A percentile compares a stretch with the other conserved stretches of the same genome.
Evolutionary conservation across 2,329 filamentous ascomycete species (phyloP).

Genomic region (Nannizzia gypsea): DNA sequence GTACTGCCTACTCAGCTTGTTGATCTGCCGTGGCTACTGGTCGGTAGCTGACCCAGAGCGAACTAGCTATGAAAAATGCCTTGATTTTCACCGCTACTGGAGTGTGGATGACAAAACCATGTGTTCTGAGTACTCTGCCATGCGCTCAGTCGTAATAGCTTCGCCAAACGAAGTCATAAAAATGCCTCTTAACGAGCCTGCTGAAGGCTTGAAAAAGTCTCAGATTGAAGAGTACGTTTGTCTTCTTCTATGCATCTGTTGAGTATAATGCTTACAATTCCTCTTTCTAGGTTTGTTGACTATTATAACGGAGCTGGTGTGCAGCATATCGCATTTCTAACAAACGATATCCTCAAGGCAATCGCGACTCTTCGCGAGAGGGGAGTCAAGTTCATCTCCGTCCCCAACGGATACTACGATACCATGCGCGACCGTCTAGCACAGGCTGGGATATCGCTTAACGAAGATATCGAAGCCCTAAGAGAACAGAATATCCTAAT

Average conservation of each 20-base stretch:
- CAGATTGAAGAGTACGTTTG: slow-evolving; percentile 70
- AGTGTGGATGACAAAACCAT: slow-evolving; percentile 82
- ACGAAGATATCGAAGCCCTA: slow-evolving; percentile 65
- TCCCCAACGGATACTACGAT: slow-evolving; percentile 70
- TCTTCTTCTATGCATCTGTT: not conserved
- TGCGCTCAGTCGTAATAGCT: slow-evolving; percentile 77
- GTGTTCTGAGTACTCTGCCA: slow-evolving; percentile 76
- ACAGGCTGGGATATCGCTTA: slow-evolving; percentile 43
- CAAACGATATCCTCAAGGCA: slow-evolving; percentile 58
- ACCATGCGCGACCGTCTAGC: slow-evolving; percentile 59
- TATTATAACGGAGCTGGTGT: slow-evolving; percentile 80
- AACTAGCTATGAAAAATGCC: slow-evolving; percentile 63
- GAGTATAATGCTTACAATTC: not conserved
- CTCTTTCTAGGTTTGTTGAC: slow-evolving; percentile 40
- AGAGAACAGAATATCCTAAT: slow-evolving; percentile 70
- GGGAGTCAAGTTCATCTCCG: slow-evolving; percentile 76
- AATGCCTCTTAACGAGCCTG: slow-evolving; percentile 95
- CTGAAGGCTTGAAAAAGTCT: slow-evolving; percentile 67
- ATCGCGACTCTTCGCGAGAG: slow-evolving; percentile 62
- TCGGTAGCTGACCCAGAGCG: not conserved
- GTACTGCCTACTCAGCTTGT: slow-evolving; percentile 14
- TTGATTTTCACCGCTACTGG: slow-evolving; percentile 92
- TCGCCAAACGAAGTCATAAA: slow-evolving; percentile 73
- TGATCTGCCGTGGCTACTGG: slow-evolving; percentile 12
- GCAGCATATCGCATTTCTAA: slow-evolving; percentile 81